These are phyloP conservation scores for Rubia peregrina DNA, from an alignment of 305 asterid genomes.

Conservation along the genomic window DNA sequence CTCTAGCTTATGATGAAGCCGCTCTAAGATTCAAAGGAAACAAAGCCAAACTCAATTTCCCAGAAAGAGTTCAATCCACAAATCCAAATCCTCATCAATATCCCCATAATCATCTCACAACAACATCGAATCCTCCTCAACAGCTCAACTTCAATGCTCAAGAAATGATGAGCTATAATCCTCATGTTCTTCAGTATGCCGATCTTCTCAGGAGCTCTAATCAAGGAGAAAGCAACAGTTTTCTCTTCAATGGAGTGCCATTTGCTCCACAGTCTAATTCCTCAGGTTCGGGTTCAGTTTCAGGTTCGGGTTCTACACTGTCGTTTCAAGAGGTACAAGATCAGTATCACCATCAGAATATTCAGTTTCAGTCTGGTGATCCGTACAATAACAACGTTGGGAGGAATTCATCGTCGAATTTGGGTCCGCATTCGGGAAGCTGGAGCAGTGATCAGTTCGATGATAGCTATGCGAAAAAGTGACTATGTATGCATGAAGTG, in stretches of 20 bases:
- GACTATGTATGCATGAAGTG: neutral
- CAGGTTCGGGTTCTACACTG: neutral
- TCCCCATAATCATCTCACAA: conserved; percentile 9
- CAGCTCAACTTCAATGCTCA: neutral
- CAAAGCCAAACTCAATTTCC: conserved; percentile 87
- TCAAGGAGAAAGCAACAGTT: conserved; percentile 3
- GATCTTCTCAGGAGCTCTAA: conserved; percentile 26
- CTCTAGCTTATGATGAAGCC: conserved; percentile 76
- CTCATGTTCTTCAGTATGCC: conserved; percentile 30
- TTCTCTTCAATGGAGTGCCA: neutral
- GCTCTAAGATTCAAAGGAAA: conserved; percentile 75
- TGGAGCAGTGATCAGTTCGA: conserved; percentile 18
- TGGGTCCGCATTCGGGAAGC: conserved; percentile 6
- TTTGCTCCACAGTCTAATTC: conserved; percentile 12
- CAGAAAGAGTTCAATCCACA: conserved; percentile 62
- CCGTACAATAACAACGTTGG: conserved; percentile 6
- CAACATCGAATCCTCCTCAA: neutral
- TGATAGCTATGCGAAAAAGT: conserved; percentile 5
- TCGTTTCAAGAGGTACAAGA: conserved; percentile 12
- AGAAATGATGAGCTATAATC: conserved; percentile 12
- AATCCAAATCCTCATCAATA: conserved; percentile 5
- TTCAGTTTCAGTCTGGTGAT: conserved; percentile 5
- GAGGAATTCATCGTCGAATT: conserved; percentile 11
- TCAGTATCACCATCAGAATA: conserved; percentile 7
- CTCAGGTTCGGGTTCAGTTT: conserved; percentile 8